These are phyloP conservation scores for Tulasnella sp. DNA, from an alignment of 768 basidiomycete genomes.

Conservation along the genomic window DNA sequence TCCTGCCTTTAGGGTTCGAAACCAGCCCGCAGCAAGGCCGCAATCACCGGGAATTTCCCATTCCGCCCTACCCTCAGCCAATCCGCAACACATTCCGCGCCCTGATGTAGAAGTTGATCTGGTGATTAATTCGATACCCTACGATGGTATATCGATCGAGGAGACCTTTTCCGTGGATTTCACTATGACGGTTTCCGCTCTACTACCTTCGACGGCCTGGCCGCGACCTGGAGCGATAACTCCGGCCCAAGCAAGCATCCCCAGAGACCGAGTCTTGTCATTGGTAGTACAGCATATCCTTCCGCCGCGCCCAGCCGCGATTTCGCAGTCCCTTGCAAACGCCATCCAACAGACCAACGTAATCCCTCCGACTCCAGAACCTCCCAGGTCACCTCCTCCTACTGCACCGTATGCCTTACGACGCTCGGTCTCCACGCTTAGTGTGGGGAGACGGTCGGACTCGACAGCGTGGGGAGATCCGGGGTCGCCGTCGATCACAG, in stretches of 20 bases:
- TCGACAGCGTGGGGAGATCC: slow-evolving; percentile 11
- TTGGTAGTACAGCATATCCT: slow-evolving; percentile 60
- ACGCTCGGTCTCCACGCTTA: slow-evolving; percentile 1
- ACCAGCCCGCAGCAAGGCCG: slow-evolving; percentile 23
- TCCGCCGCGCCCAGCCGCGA: slow-evolving; percentile 26
- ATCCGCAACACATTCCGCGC: slow-evolving; percentile 18
- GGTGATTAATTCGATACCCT: slow-evolving; percentile 39
- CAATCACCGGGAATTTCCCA: slow-evolving; percentile 23
- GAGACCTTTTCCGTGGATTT: slow-evolving; percentile 50
- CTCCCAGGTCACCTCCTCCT: slow-evolving; percentile 19
- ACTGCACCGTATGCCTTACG: slow-evolving; percentile 22
- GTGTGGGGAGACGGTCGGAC: slow-evolving; percentile 9
- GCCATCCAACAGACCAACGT: background rate
- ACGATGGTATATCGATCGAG: slow-evolving; percentile 36
- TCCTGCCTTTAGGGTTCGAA: slow-evolving; percentile 12
- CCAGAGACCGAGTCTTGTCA: slow-evolving; percentile 29
- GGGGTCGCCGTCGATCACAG: background rate
- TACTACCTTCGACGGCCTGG: slow-evolving; percentile 27
- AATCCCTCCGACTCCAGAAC: slow-evolving; percentile 16
- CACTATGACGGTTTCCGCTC: slow-evolving; percentile 40
- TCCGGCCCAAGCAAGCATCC: background rate
- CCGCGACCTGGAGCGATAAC: slow-evolving; percentile 18
- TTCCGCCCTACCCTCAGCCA: slow-evolving; percentile 16
- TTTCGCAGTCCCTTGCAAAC: slow-evolving; percentile 15
- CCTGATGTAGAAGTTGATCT: slow-evolving; percentile 48